Percentiles rank a stretch among this genome's conserved stretches.
Conservation (phyloP, 169 alveolate genomes). For the Theileria sp. region DNA sequence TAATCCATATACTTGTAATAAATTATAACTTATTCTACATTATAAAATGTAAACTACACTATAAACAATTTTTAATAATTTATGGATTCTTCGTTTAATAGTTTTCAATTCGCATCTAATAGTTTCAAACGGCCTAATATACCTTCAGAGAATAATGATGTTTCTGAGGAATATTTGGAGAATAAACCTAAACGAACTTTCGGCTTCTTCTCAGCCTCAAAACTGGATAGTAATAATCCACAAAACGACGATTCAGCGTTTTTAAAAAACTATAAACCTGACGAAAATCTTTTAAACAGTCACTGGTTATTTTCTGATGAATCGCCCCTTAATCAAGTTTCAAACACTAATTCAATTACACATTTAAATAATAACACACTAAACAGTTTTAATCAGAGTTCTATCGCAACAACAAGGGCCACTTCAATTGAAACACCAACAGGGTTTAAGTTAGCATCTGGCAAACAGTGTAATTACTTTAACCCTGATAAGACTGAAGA, state of each 20-base stretch:
- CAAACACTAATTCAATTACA: neutral
- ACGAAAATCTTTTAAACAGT: neutral
- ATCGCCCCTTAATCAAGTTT: conserved; percentile 3
- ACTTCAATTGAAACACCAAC: neutral
- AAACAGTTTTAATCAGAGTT: neutral
- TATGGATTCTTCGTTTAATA: neutral
- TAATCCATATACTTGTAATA: neutral
- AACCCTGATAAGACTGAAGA: neutral
- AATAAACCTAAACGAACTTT: neutral
- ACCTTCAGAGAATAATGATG: neutral
- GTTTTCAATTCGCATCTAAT: neutral
- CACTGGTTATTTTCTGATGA: conserved; percentile 63
- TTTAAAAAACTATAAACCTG: neutral
- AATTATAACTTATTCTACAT: neutral
- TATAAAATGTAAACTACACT: neutral
- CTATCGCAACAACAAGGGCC: conserved; percentile 13
- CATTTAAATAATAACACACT: neutral
- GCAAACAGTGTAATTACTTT: conserved; percentile 1
- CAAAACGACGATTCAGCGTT: neutral
- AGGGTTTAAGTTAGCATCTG: conserved; percentile 27
- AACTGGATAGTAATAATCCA: neutral
- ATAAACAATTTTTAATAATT: too few species aligned
- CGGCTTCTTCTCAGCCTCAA: conserved; percentile 3
- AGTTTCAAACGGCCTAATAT: neutral
- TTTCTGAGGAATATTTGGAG: neutral